Evolutionary conservation across 768 basidiomycete genomes (phyloP), one percentile per base, ranked within the genome.

Genomic region (Boletus rubroflammeus): DNA sequence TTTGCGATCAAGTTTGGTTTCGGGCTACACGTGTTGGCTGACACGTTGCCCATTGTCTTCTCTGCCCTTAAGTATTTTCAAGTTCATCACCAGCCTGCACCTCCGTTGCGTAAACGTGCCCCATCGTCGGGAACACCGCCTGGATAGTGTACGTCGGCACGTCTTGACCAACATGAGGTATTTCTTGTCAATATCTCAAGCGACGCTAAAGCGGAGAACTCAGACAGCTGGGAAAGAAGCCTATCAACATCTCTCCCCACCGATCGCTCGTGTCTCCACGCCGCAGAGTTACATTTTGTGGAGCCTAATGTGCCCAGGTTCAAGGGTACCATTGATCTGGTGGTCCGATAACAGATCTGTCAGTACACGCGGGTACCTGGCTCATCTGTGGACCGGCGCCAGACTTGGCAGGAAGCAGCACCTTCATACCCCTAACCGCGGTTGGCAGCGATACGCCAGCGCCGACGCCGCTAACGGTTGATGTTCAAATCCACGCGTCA

Each of bases 11-110:
- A 50, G 46, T 57, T 65, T 53, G 51, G 55, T 13, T 41, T 52
- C 54, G 50, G 48, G 51, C 58, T 61, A 72, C 73, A 74, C 73
- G 73, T 74, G 73, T 72, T 60, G 62, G 50, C 15, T n/a, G 47
- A 64, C 73, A 66, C 67, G 72, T 67, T 61, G 45, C 52, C 50
- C 56, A 32, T 57, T 53, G 36, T 66, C 59, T 58, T 52, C 58
- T 40, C 40, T 14, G 44, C 55, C 54, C 52, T 62, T 72, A 49
- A 59, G 51, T 64, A 61, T 57, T 49, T 32, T 46, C 26, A 1
- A 34, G 31, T 11, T 54, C 54, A 47, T 55, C 64, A 38, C 23
- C 40, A 15, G 39, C 55, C 45, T 58, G 62, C 53, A 35, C 26
- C 50, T 55, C 47, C 54, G 31, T 70, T 68, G 70, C 66, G 66